phyloP scores from a whole-genome alignment of 1,139 yeast genomes.

The Hansenula anomala region DNA sequence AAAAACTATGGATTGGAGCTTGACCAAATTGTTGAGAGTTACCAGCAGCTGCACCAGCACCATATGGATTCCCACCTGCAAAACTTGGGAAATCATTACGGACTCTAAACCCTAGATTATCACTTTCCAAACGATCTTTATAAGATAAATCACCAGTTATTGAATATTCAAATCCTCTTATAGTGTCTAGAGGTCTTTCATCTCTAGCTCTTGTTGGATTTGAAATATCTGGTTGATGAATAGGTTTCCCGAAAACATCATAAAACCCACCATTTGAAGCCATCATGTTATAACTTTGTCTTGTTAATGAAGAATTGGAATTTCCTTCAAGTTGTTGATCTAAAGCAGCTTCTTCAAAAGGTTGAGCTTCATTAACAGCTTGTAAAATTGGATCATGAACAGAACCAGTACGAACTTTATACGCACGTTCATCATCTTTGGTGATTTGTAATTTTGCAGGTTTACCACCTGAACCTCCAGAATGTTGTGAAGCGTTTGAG shows the following conservation, averaged over 20 bases:
- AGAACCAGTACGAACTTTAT: constrained; percentile 55
- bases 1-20: constrained; percentile 17
- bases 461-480: constrained; percentile 12
- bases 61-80: constrained; percentile 30
- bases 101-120: constrained; percentile 72
- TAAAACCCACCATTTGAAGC: constrained; percentile 43
- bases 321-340: constrained; percentile 31
- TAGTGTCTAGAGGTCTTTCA: constrained; percentile 95
- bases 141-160: constrained; percentile 81
- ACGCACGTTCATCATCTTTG: constrained; percentile 41
- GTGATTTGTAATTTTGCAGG: constrained; percentile 32
- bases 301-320: constrained; percentile 21
- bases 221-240: constrained; percentile 72
- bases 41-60: constrained; percentile 3
- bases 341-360: constrained; percentile 71
- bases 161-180: constrained; percentile 86
- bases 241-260: constrained; percentile 82
- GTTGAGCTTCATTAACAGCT: constrained; percentile 94
- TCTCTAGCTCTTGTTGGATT: constrained; percentile 90
- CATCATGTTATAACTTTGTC: constrained; percentile 35
- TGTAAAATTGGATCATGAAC: constrained; percentile 85
- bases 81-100: constrained; percentile 49
- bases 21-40: constrained; percentile 1
- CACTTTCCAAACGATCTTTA: constrained; percentile 76
- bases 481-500: constrained; percentile 16